Evolutionary conservation across 495 filamentous ascomycete genomes (phyloP).

Genomic region (Amniculicola lignicola): DNA sequence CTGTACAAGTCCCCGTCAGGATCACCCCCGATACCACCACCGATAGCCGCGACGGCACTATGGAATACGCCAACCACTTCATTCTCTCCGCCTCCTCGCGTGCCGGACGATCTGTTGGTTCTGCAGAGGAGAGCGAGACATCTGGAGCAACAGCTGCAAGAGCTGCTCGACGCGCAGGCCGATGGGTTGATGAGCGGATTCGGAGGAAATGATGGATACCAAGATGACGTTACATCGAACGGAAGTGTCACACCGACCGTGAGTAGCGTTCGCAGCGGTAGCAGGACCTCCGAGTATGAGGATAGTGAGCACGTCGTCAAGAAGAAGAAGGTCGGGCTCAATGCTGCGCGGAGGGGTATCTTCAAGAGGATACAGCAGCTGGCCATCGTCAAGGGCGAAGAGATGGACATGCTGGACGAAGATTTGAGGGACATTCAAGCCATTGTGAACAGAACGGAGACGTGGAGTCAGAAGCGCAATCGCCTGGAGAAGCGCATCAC

Average conservation of each 20-base stretch:
- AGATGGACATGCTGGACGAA: conserved; percentile 57
- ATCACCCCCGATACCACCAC: conserved; percentile 22
- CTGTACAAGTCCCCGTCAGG: conserved; percentile 10
- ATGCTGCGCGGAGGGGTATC: conserved; percentile 68
- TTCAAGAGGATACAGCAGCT: conserved; percentile 68
- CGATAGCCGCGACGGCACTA: conserved; percentile 23
- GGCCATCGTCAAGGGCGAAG: conserved; percentile 67
- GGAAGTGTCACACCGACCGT: conserved; percentile 52
- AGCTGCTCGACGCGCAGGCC: conserved; percentile 79
- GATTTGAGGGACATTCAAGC: conserved; percentile 58
- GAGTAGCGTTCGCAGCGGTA: conserved; percentile 33
- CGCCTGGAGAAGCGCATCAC: conserved; percentile 50
- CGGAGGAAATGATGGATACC: conserved; percentile 29
- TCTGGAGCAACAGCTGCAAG: conserved; percentile 74
- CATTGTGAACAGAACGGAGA: conserved; percentile 59
- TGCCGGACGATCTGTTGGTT: conserved; percentile 39
- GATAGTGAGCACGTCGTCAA: conserved; percentile 53
- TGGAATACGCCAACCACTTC: conserved; percentile 13
- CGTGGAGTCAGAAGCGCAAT: conserved; percentile 52
- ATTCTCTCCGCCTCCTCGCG: conserved; percentile 15
- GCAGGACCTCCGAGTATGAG: conserved; percentile 32
- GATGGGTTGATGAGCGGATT: conserved; percentile 64
- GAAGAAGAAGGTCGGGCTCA: conserved; percentile 55
- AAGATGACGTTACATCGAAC: conserved; percentile 46
- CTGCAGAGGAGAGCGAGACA: conserved; percentile 54